These are phyloP conservation scores for Tylopilus sp. DNA, from an alignment of 768 basidiomycete genomes.

Conservation along the genomic window DNA sequence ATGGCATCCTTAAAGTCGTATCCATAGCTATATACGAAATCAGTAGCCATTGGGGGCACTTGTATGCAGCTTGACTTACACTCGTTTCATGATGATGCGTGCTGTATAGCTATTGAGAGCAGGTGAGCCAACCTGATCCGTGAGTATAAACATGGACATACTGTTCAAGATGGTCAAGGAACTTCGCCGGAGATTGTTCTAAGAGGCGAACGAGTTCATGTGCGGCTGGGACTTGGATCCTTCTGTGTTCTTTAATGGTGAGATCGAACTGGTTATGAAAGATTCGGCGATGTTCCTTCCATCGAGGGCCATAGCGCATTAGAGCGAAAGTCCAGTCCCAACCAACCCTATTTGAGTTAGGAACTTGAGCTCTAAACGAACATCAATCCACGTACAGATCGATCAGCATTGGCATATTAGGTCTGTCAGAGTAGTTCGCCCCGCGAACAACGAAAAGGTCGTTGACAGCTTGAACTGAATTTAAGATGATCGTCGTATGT, in stretches of 20 bases:
- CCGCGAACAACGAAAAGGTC: conserved; percentile 3
- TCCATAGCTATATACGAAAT: neutral
- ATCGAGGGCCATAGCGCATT: conserved; percentile 1
- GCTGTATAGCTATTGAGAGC: neutral
- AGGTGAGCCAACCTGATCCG: too few species aligned
- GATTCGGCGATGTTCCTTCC: conserved; percentile 6
- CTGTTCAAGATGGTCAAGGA: conserved; percentile 6
- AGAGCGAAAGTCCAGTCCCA: conserved; percentile 6
- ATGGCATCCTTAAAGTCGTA: conserved; percentile 1
- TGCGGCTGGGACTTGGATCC: conserved; percentile 1
- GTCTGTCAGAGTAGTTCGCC: conserved; percentile 4
- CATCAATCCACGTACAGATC: neutral
- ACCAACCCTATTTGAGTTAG: neutral
- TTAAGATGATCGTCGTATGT: conserved; percentile 2
- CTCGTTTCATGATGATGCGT: conserved; percentile 7
- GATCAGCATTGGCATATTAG: conserved; percentile 1
- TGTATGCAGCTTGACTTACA: neutral
- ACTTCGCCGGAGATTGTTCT: neutral
- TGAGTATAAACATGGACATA: neutral
- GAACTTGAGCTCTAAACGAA: neutral
- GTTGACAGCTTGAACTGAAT: neutral
- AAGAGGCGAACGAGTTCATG: neutral
- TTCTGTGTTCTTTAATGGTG: conserved; percentile 2
- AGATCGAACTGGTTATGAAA: conserved; percentile 4
- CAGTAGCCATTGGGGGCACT: neutral